Evolutionary conservation across 768 basidiomycete genomes (phyloP).

Genomic region (Leccinum subtestaceum): DNA sequence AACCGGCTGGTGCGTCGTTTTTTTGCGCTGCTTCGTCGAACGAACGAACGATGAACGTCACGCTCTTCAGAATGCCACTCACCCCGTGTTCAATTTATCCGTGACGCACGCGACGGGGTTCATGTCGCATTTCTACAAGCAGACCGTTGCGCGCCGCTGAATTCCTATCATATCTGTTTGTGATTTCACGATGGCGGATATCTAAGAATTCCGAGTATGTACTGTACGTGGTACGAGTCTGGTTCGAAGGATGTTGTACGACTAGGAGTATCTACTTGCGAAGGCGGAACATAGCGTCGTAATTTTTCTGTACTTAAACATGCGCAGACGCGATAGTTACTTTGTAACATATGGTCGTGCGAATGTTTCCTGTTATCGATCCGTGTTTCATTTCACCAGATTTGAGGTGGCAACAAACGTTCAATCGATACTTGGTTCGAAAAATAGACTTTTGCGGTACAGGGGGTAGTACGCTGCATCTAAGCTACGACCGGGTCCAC

Average conservation of each 20-base stretch:
- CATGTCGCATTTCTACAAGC: constrained; percentile 73
- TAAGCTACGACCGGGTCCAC: no score
- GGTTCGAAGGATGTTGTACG: not conserved
- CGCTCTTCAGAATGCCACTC: constrained; percentile 66
- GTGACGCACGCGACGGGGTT: constrained; percentile 62
- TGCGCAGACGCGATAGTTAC: not conserved
- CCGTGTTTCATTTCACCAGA: no score
- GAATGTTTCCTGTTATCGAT: not conserved
- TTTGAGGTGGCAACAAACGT: not conserved
- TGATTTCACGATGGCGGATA: not conserved
- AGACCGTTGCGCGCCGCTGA: constrained; percentile 38
- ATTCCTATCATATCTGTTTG: not conserved
- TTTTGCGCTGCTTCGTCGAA: not conserved
- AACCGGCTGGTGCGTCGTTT: constrained; percentile 58
- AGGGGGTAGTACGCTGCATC: no score
- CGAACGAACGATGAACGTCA: not conserved
- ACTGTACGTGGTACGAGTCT: not conserved
- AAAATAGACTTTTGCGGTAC: no score
- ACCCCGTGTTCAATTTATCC: constrained; percentile 76
- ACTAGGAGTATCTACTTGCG: not conserved
- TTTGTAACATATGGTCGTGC: not conserved
- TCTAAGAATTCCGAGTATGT: no score
- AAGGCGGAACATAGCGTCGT: not conserved
- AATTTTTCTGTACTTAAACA: not conserved
- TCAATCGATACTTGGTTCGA: not conserved